Evolutionary conservation across 331 rosid species (phyloP), one percentile per base, ranked within the genome.

Genomic region (Prunus yedoensis): DNA sequence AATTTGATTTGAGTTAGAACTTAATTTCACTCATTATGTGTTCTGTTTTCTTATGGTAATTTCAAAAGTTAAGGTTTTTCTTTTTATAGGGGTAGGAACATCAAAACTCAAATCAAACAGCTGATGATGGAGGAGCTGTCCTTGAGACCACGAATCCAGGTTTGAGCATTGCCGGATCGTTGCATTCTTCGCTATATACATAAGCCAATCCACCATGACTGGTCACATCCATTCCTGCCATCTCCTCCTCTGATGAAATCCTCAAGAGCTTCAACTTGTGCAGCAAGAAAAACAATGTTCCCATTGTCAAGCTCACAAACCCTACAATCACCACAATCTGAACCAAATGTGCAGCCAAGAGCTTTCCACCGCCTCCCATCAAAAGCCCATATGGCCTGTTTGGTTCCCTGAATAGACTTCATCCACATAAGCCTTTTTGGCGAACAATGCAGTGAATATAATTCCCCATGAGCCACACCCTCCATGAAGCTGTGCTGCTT

Each of bases 401-500:
- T 0, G 61, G 38, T 0, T 41, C 8, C 88, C 89, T 2, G 77
- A 72, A 47, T 86, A 88, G 18, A 90, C 79, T 73, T 88, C 86
- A 28, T 84, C 78, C 56, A 88, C 93, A 68, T 84, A 85, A 25
- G 66, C 64, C 50, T 81, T 78, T 60, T 71, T 81, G 0, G 93
- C 89, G 70, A 88, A 88, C 57, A 90, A 61, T 2, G 87, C 88
- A 7, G 91, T 85, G 82, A 85, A 90, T 21, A 90, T 79, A n/a
- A 88, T 84, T 30, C 92, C 92, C 92, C 96, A 90, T 1, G 83
- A 73, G 8, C 96, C 96, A 62, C 91, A 90, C 2, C 95, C 95
- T 8, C 90, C 91, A 45, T 90, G 92, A 69, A 90, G 84, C 14
- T 88, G 88, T 4, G 92, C 89, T 1, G 96, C 93, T 41, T 90